A percentile compares a stretch with the other conserved stretches of the same genome.
phyloP scores from a whole-genome alignment of 164 flowering plant genomes.

The Warburgia ugandensis region DNA sequence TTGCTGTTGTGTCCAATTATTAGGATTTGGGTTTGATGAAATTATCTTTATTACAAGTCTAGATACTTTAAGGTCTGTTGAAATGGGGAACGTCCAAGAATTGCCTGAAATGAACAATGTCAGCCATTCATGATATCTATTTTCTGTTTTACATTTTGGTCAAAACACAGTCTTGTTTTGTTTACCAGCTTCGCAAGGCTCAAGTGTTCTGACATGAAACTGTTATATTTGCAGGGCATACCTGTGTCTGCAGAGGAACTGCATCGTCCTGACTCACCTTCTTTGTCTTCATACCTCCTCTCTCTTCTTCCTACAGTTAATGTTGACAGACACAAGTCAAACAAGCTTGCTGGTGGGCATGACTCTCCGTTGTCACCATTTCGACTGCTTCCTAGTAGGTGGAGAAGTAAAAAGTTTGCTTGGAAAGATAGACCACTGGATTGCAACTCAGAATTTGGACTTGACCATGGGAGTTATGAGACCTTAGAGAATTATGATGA shows the following conservation, averaged over 20 bases:
- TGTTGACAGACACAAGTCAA: conserved; percentile 24
- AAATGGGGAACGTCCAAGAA: no score
- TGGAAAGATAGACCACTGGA: conserved; percentile 27
- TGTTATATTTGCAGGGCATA: conserved; percentile 46
- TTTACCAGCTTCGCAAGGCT: no score
- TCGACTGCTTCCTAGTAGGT: conserved; percentile 38
- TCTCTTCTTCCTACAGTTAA: conserved; percentile 36
- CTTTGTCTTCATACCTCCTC: conserved; percentile 42
- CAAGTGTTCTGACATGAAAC: not conserved
- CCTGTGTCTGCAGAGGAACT: conserved; percentile 26
- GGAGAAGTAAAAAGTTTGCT: conserved; percentile 25
- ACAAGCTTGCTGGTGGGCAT: conserved; percentile 10
- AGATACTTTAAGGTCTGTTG: no score
- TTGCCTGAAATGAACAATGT: no score
- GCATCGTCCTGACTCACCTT: conserved; percentile 15
- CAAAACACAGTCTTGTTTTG: no score
- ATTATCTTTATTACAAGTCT: no score
- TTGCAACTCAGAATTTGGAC: conserved; percentile 10
- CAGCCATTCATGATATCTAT: no score
- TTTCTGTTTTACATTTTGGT: no score
- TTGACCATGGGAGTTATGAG: conserved; percentile 18
- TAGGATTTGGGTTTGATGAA: no score
- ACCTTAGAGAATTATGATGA: conserved; percentile 11
- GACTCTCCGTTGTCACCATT: conserved; percentile 23
- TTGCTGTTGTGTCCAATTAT: no score